Conservation (phyloP, 2,329 filamentous ascomycete species). For the Cytospora piceae region DNA sequence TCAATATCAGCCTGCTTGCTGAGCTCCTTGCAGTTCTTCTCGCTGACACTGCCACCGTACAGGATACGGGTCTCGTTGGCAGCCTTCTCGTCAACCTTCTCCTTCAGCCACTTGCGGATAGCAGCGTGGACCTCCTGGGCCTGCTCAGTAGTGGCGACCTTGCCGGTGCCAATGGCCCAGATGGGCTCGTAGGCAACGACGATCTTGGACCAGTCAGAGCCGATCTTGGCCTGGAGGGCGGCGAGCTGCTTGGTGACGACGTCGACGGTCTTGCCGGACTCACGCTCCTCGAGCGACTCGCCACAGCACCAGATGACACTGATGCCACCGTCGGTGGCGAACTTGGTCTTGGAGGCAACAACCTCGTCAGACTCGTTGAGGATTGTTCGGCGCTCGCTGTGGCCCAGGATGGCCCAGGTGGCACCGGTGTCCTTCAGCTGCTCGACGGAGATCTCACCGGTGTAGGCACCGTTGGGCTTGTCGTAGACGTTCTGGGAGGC, state of each 20-base stretch:
- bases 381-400: slow-evolving; percentile 92
- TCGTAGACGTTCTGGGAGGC: slow-evolving; percentile 97
- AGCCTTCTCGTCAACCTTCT: slow-evolving; percentile 73
- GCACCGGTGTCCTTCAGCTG: slow-evolving; percentile 90
- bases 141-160: slow-evolving; percentile 86
- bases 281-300: slow-evolving; percentile 91
- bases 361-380: slow-evolving; percentile 84
- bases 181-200: slow-evolving; percentile 99
- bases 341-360: slow-evolving; percentile 93
- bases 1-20: slow-evolving; percentile 94
- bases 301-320: slow-evolving; percentile 97
- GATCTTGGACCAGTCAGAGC: slow-evolving; percentile 85
- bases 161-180: slow-evolving; percentile 94
- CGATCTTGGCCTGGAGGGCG: slow-evolving; percentile 71
- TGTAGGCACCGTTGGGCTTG: slow-evolving; percentile 96
- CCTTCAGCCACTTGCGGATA: slow-evolving; percentile 86
- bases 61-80: slow-evolving; percentile 90
- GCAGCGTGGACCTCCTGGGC: slow-evolving; percentile 92
- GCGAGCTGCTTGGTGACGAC: slow-evolving; percentile 85
- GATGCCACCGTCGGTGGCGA: slow-evolving; percentile 82
- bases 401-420: slow-evolving; percentile 88
- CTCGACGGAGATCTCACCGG: slow-evolving; percentile 89
- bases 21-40: slow-evolving; percentile 97
- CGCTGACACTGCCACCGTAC: slow-evolving; percentile 94
- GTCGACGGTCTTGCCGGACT: slow-evolving; percentile 81